A percentile compares a stretch with the other conserved stretches of the same genome.
phyloP scores from a whole-genome alignment of 805 yeast genomes.

The Candida piceae region DNA sequence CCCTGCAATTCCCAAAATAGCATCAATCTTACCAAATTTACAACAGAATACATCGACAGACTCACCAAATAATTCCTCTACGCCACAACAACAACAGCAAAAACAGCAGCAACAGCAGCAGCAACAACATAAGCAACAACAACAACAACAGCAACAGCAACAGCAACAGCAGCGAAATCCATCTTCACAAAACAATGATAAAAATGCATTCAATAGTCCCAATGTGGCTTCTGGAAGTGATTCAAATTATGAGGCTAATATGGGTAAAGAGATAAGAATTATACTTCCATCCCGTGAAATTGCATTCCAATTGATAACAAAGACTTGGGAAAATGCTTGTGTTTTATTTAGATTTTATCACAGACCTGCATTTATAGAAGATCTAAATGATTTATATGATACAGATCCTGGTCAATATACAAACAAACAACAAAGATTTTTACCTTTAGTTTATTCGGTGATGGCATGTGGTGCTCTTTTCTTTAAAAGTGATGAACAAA shows the following conservation, averaged over 20 bases:
- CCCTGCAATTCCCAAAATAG: conserved; percentile 21
- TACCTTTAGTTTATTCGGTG: conserved; percentile 81
- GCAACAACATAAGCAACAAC: conserved; percentile 1
- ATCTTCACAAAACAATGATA: conserved; percentile 11
- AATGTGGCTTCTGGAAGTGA: conserved; percentile 29
- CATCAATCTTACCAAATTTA: conserved; percentile 13
- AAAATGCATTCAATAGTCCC: conserved; percentile 11
- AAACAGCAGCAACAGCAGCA: background rate
- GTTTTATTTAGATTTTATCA: conserved; percentile 82
- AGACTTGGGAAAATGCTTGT: conserved; percentile 84
- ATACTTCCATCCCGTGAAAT: conserved; percentile 71
- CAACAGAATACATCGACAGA: background rate
- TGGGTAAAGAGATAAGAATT: conserved; percentile 51
- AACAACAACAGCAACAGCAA: conserved; percentile 3
- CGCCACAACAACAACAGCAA: conserved; percentile 3
- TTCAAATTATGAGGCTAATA: conserved; percentile 34
- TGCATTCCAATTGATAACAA: conserved; percentile 64
- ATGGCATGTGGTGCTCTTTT: conserved; percentile 86
- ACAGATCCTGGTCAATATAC: conserved; percentile 69
- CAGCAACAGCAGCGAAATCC: conserved; percentile 1
- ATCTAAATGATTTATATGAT: conserved; percentile 69
- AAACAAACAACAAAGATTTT: conserved; percentile 65
- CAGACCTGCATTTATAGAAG: conserved; percentile 71
- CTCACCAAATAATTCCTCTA: background rate
- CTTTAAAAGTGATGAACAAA: conserved; percentile 44